A percentile compares a stretch with the other conserved stretches of the same genome.
Conservation (phyloP, 192 early-diverging fungal genomes). For the Helicostylum pulchrum region DNA sequence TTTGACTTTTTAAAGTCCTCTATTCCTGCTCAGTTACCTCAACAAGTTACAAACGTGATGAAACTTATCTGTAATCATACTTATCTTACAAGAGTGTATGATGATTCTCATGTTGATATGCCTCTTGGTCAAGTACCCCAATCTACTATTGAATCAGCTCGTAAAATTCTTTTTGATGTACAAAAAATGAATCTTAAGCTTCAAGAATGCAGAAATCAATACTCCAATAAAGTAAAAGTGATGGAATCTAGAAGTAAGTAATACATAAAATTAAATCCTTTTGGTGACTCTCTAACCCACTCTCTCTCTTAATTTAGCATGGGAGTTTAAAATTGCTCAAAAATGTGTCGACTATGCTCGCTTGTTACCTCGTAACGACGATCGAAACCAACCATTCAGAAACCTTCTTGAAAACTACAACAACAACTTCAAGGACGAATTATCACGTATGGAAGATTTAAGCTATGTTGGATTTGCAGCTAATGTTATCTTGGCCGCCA, state of each 20-base stretch:
- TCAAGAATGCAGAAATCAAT: neutral
- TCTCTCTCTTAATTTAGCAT: neutral
- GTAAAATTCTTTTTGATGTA: conserved; percentile 56
- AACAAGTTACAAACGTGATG: conserved; percentile 56
- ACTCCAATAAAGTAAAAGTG: neutral
- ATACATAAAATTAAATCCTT: neutral
- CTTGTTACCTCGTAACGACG: conserved; percentile 61
- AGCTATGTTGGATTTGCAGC: conserved; percentile 29
- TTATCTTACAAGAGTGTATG: conserved; percentile 46
- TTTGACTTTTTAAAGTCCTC: conserved; percentile 24
- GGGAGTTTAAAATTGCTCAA: conserved; percentile 4
- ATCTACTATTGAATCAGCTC: conserved; percentile 54
- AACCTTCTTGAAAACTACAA: neutral
- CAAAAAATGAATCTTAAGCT: conserved; percentile 35
- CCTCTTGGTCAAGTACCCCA: conserved; percentile 76
- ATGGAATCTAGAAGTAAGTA: conserved; percentile 10
- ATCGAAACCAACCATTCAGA: neutral
- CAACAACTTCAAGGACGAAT: conserved; percentile 3
- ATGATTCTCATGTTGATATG: conserved; percentile 70
- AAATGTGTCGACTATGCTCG: conserved; percentile 55
- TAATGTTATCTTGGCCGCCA: conserved; percentile 34
- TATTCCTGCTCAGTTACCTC: conserved; percentile 42
- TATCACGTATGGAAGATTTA: conserved; percentile 13
- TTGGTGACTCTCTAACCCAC: neutral
- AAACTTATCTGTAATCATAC: conserved; percentile 67